A percentile compares a stretch with the other conserved stretches of the same genome.
Conservation (phyloP, 257 asterid species). For the Dorcoceras hygrometricum region DNA sequence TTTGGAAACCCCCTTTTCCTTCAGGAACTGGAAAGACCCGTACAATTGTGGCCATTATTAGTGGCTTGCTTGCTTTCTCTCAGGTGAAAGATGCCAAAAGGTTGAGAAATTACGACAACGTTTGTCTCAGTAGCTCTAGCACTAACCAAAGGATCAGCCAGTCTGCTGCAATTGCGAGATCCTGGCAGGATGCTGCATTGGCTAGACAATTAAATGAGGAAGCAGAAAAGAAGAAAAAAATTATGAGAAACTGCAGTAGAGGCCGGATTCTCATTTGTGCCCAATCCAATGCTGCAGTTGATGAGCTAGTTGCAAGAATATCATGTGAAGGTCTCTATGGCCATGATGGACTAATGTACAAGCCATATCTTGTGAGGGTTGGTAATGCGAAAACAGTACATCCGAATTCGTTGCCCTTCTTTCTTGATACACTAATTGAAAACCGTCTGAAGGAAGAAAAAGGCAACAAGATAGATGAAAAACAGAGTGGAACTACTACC, state of each 20-base stretch:
- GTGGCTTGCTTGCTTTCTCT: conserved; percentile 74
- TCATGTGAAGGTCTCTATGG: conserved; percentile 77
- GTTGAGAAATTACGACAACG: conserved; percentile 37
- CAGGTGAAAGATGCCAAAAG: conserved; percentile 50
- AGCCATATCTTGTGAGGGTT: conserved; percentile 93
- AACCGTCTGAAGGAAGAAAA: conserved; percentile 65
- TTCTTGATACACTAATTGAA: conserved; percentile 89
- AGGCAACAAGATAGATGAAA: conserved; percentile 42
- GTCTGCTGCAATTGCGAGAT: conserved; percentile 88
- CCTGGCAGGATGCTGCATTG: conserved; percentile 98
- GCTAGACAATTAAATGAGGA: conserved; percentile 71
- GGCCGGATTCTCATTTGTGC: conserved; percentile 95
- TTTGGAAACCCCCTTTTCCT: conserved; percentile 22
- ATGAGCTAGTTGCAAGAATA: conserved; percentile 88
- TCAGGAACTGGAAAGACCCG: conserved; percentile 97
- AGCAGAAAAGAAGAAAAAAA: conserved; percentile 35
- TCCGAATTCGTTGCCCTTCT: conserved; percentile 82
- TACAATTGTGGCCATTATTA: conserved; percentile 82
- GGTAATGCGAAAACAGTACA: conserved; percentile 91
- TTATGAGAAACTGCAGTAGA: conserved; percentile 45
- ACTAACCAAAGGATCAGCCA: conserved; percentile 53
- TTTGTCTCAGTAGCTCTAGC: conserved; percentile 32
- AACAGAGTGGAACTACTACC: conserved; percentile 36
- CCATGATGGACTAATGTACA: conserved; percentile 64
- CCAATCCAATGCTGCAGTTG: conserved; percentile 99